Base-by-base conservation (phyloP, 768 basidiomycete species). In the Phylloporus sp. region DNA sequence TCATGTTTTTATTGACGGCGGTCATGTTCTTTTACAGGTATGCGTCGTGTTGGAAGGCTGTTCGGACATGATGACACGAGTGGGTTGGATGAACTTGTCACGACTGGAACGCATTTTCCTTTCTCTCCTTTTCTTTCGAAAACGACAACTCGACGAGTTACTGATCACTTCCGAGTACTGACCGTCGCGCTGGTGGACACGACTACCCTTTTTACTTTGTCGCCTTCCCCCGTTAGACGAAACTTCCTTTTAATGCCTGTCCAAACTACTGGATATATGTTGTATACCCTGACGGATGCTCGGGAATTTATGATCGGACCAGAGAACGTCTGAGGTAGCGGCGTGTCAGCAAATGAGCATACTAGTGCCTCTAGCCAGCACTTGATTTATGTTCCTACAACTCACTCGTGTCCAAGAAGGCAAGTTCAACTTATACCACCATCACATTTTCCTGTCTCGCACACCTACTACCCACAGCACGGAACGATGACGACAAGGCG, bases 11-110 rank as follows among this genome's bases (percentile, higher is more conserved):
- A 7, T 5, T 51, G 44, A 52, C 38, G 28, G n/a, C n/a, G 1
- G 24, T 27, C 16, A 2, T 34, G 22, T 16, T 28, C 22, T 5
- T 8, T 18, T 15, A 11, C 23, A 70, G 68, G 67, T 70, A 68
- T 18, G 67, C 68, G 1, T 68, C 66, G 10, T 68, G 67, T 52
- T 68, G 66, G 68, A 61, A 59, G 16, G 66, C 66, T 3, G 47
- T 59, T 10, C 68, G 66, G 23, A 36, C 10, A 26, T 63, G 58
- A 62, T 38, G 47, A 24, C 29, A 8, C 10, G n/a, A n/a, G n/a
- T n/a, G n/a, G n/a, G 2, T 28, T 20, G 18, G 18, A 36, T 15
- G 29, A 46, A 41, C 18, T n/a, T n/a, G 8, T 36, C 4, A 34
- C 10, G 49, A 44, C 12, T 15, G 31, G 18, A 6, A 43, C 18